Evolutionary conservation across 2,329 filamentous ascomycete genomes (phyloP).

Genomic region (Talaromyces sp.): DNA sequence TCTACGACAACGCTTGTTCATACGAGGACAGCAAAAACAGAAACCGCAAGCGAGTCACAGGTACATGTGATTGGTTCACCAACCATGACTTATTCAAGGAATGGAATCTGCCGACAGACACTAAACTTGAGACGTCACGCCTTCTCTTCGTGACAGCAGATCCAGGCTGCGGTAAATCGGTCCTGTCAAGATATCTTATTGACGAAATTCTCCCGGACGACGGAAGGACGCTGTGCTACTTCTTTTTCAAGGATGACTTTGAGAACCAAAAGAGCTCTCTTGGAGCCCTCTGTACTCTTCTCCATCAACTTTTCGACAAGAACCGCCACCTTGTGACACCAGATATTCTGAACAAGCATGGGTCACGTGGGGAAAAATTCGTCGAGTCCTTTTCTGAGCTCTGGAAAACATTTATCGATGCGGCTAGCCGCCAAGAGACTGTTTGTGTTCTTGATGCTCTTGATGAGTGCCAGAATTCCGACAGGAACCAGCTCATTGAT

Average conservation of each 20-base stretch:
- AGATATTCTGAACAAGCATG: neutral
- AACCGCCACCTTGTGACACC: neutral
- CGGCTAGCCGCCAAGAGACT: slow-evolving; percentile 20
- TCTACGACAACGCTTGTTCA: too few relatives aligned
- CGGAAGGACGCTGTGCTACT: slow-evolving; percentile 35
- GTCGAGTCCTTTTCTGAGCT: slow-evolving; percentile 26
- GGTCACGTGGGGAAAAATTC: slow-evolving; percentile 15
- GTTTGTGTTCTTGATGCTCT: slow-evolving; percentile 40
- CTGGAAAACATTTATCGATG: slow-evolving; percentile 27
- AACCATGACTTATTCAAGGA: too few relatives aligned
- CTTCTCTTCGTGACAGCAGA: slow-evolving; percentile 27
- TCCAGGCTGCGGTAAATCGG: slow-evolving; percentile 45
- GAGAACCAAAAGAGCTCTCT: slow-evolving; percentile 31
- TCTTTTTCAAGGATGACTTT: slow-evolving; percentile 46
- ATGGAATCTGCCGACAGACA: too few relatives aligned
- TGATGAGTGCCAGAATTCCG: slow-evolving; percentile 34
- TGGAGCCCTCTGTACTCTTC: slow-evolving; percentile 33
- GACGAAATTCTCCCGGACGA: slow-evolving; percentile 27
- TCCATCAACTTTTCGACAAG: slow-evolving; percentile 39
- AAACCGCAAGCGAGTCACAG: too few relatives aligned
- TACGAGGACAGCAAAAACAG: too few relatives aligned
- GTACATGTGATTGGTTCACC: too few relatives aligned
- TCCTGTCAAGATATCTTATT: slow-evolving; percentile 36
- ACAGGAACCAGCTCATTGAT: slow-evolving; percentile 19
- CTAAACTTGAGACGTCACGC: too few relatives aligned